Base-by-base conservation (phyloP, 495 filamentous ascomycete species). In the Podospora bellae-mahoneyi region DNA sequence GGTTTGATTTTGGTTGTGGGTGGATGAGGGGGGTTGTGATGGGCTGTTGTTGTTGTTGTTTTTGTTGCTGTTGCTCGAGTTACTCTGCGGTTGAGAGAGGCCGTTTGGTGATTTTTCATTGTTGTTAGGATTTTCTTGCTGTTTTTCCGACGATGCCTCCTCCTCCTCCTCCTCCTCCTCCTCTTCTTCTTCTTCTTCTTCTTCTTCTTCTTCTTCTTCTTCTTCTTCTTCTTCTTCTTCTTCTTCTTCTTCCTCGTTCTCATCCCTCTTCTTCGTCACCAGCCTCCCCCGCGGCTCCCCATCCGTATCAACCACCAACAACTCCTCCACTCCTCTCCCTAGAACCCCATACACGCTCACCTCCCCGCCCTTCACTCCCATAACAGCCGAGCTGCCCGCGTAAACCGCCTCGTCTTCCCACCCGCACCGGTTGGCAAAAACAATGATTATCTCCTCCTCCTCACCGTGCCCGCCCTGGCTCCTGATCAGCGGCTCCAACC, bases 351-450 rank as follows among this genome's bases (percentile, higher is more conserved):
- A 92, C 4, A 92, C 83, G 67, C 80, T 85, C 5, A 91, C 85
- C 66, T 86, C 85, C 0, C 89, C 91, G 66, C 83, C 82, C 67
- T 89, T 85, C 71, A 97, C 84, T 19, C 90, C 90, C 68, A 97
- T 78, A 16, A 98, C 88, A 39, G 89, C 84, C 72, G 91, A 96
- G n/a, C 89, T 97, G 13, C 95, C 95, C 26, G 95, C 94, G 81
- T 97, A 99, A 30, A 84, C 78, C 9, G 83, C 88, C 66, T 84
- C 83, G 28, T 85, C 84, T 73, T 96, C 93, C 27, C 84, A 83
- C 3, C 93, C 93, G 66, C 86, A 84, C 61, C 95, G 86, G 80
- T 99, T 97, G 67, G 89, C 90, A 73, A 94, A 90, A 20, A 97
- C 88, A 4, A 97, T 84, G 64, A 96, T 86, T 0, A 63, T 23